A percentile compares a stretch with the other conserved stretches of the same genome.
These are phyloP conservation scores for Scedosporium aurantiacum DNA, from an alignment of 2,329 filamentous ascomycete genomes.

Conservation along the genomic window DNA sequence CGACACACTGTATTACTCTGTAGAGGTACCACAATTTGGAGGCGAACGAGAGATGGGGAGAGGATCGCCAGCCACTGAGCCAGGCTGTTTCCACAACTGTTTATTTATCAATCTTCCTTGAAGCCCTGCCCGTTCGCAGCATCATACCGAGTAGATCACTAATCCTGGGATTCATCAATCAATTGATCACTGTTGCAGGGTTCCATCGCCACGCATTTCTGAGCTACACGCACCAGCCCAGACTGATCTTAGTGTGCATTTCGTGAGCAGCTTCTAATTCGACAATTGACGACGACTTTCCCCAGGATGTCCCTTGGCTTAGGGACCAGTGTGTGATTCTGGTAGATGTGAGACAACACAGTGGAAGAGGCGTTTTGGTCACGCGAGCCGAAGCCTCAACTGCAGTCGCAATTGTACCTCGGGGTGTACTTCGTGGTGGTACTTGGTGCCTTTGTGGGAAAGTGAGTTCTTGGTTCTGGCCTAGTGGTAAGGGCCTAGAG, in stretches of 20 bases:
- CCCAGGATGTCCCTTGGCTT: not conserved
- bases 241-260: not conserved
- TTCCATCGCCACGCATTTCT: not conserved
- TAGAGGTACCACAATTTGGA: not conserved
- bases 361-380: not conserved
- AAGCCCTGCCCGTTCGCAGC: too few relatives aligned
- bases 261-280: not conserved
- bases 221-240: not conserved
- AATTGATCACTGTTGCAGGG: not conserved
- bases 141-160: too few relatives aligned
- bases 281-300: not conserved
- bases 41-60: too few relatives aligned
- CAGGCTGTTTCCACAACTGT: too few relatives aligned
- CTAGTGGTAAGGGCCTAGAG: too few relatives aligned
- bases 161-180: too few relatives aligned
- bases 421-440: too few relatives aligned
- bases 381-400: not conserved
- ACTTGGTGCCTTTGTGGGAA: too few relatives aligned
- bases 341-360: not conserved
- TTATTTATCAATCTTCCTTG: too few relatives aligned
- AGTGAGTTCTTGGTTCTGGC: too few relatives aligned
- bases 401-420: not conserved
- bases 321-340: not conserved
- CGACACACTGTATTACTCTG: not conserved
- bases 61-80: too few relatives aligned